Conservation (phyloP, 2,329 filamentous ascomycete genomes). For the Botrytis medusae region DNA sequence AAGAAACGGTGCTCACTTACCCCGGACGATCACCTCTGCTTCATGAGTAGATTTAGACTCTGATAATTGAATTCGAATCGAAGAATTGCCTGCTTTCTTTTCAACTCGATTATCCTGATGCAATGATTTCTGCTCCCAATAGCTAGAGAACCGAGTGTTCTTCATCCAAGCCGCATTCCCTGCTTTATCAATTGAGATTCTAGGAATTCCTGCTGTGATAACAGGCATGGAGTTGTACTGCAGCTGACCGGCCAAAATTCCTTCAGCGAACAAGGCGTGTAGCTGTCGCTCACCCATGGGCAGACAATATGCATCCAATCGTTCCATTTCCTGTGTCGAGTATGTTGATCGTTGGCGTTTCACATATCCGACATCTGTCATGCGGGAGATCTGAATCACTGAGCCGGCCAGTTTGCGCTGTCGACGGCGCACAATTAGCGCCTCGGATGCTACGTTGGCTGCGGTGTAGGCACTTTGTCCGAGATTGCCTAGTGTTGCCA, state of each 20-base stretch:
- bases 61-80: not conserved
- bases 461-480: conserved; percentile 43
- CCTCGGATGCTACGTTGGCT: conserved; percentile 48
- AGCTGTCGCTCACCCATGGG: conserved; percentile 1
- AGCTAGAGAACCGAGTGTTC: not conserved
- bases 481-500: conserved; percentile 39
- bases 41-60: not conserved
- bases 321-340: conserved; percentile 16
- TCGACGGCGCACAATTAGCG: conserved; percentile 44
- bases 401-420: conserved; percentile 46
- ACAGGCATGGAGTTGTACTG: not conserved
- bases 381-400: conserved; percentile 46
- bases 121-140: not conserved
- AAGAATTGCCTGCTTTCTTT: not conserved
- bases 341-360: conserved; percentile 23
- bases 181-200: not conserved
- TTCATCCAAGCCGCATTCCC: not conserved
- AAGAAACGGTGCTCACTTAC: not conserved
- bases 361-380: conserved; percentile 47
- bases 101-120: not conserved
- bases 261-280: not conserved
- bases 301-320: conserved; percentile 44
- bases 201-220: not conserved
- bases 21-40: not conserved
- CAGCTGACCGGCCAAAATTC: not conserved